These are phyloP conservation scores for Rosa hybrid DNA, from an alignment of 331 rosid species.

Conservation along the genomic window DNA sequence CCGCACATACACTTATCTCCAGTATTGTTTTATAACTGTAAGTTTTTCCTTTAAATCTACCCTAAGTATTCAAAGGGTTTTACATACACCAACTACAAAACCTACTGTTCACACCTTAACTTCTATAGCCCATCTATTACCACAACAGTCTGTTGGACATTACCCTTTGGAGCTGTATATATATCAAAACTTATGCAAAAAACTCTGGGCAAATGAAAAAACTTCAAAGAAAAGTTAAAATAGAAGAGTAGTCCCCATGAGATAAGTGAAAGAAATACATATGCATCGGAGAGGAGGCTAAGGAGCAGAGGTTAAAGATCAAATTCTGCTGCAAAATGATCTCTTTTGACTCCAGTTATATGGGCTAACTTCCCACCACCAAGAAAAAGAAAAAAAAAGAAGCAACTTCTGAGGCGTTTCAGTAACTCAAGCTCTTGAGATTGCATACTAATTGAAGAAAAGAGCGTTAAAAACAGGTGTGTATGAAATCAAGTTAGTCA, in stretches of 20 bases:
- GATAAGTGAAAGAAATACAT: not conserved
- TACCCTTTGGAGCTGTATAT: not conserved
- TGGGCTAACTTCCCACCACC: not conserved
- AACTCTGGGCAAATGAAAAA: not conserved
- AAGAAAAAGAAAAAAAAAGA: no score
- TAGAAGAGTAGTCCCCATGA: not conserved
- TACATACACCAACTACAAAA: slow-evolving; percentile 2
- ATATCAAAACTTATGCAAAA: not conserved
- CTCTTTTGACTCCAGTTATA: not conserved
- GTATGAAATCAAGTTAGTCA: not conserved
- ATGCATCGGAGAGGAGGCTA: not conserved
- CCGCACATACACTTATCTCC: not conserved
- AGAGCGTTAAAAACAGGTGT: not conserved
- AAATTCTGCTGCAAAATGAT: not conserved
- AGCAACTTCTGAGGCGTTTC: not conserved
- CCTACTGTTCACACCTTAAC: not conserved
- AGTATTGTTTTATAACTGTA: not conserved
- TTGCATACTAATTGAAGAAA: not conserved
- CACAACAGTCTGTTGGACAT: not conserved
- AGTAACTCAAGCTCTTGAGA: not conserved
- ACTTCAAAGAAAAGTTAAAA: not conserved
- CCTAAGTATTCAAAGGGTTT: not conserved
- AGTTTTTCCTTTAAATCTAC: not conserved
- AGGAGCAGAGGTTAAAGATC: not conserved
- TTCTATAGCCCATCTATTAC: not conserved